phyloP scores from a whole-genome alignment of 1,284 basidiomycete genomes.

The Melampsora larici-populina region DNA sequence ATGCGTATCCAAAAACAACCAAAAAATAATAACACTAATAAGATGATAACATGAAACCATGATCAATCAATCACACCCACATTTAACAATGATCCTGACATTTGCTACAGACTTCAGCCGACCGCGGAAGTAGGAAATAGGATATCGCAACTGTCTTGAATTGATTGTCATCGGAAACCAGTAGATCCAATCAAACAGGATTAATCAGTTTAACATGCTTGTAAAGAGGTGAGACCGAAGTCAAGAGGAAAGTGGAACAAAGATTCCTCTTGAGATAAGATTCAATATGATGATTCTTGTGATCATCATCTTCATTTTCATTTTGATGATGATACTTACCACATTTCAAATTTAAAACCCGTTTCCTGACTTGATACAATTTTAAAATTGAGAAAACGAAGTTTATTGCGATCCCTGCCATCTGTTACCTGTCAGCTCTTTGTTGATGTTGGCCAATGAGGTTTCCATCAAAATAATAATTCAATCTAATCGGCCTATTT shows the following conservation, averaged over 20 bases:
- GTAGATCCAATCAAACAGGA: slow-evolving; percentile 54
- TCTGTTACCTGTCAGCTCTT: slow-evolving; percentile 81
- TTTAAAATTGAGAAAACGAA: slow-evolving; percentile 44
- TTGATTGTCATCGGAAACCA: slow-evolving; percentile 69
- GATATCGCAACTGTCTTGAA: slow-evolving; percentile 75
- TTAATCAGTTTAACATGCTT: slow-evolving; percentile 45
- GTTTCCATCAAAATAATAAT: slow-evolving; percentile 58
- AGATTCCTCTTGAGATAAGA: slow-evolving; percentile 6
- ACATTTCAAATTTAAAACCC: background rate
- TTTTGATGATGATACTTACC: background rate
- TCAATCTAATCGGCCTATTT: slow-evolving; percentile 52
- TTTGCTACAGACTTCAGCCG: no score
- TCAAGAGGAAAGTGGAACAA: background rate
- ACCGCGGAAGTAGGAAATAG: slow-evolving; percentile 84
- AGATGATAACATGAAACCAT: no score
- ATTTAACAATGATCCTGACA: no score
- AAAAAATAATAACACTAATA: no score
- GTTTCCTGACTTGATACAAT: slow-evolving; percentile 10
- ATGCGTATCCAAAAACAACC: no score
- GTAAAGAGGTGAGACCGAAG: slow-evolving; percentile 40
- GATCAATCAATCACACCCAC: no score
- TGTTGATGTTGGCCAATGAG: slow-evolving; percentile 67
- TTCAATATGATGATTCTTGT: slow-evolving; percentile 21
- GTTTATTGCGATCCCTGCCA: slow-evolving; percentile 67
- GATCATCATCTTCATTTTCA: slow-evolving; percentile 29